A percentile compares a stretch with the other conserved stretches of the same genome.
Evolutionary conservation across 768 basidiomycete species (phyloP).

Genomic region (Rhizopogon roseolus): DNA sequence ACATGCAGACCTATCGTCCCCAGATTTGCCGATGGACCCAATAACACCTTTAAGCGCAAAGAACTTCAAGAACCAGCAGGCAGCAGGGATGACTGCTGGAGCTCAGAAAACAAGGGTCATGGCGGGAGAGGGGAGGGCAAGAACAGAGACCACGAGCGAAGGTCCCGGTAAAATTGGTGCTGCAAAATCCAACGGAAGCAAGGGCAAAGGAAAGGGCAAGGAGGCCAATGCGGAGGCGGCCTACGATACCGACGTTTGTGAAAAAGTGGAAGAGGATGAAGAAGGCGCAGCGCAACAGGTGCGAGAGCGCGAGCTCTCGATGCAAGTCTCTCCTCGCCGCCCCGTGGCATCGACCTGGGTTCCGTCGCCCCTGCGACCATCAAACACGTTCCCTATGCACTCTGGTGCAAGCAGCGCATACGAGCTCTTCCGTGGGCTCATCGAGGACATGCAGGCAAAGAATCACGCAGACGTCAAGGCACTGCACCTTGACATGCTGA

Average conservation of each 20-base stretch:
- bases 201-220: constrained; percentile 24
- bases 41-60: constrained; percentile 26
- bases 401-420: constrained; percentile 27
- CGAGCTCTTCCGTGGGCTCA: constrained; percentile 64
- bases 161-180: constrained; percentile 35
- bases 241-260: constrained; percentile 7
- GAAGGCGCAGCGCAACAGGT: constrained; percentile 15
- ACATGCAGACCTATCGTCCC: constrained; percentile 18
- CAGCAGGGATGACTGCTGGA: constrained; percentile 2
- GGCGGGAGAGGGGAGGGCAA: constrained; percentile 4
- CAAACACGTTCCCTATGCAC: constrained; percentile 21
- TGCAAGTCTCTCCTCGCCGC: constrained; percentile 58
- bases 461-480: constrained; percentile 69
- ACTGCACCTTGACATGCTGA: constrained; percentile 67
- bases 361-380: constrained; percentile 33
- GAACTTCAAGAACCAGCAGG: constrained; percentile 5
- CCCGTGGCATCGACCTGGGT: constrained; percentile 32
- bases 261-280: neutral
- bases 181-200: constrained; percentile 45
- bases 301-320: constrained; percentile 33
- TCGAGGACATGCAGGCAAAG: constrained; percentile 70
- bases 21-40: constrained; percentile 26
- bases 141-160: neutral
- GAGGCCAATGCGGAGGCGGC: constrained; percentile 18
- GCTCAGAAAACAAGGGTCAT: neutral